A percentile compares a stretch with the other conserved stretches of the same genome.
phyloP scores from a whole-genome alignment of 2,329 filamentous ascomycete species.

The Phyllosticta citriasiana region DNA sequence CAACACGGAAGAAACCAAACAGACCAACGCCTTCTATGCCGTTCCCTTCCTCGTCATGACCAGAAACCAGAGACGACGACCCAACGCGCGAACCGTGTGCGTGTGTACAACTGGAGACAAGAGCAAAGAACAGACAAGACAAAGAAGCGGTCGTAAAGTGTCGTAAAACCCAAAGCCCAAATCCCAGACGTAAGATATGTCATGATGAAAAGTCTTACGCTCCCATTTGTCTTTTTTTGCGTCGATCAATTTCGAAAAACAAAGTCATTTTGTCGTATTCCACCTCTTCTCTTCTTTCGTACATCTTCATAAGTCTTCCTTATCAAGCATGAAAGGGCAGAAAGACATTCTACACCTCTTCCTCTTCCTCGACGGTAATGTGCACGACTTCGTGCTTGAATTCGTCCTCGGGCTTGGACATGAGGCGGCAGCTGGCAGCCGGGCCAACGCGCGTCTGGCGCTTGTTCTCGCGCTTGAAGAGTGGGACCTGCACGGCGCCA shows the following conservation, averaged over 20 bases:
- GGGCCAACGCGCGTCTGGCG: slow-evolving; percentile 28
- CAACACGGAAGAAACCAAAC: neutral
- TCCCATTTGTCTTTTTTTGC: neutral
- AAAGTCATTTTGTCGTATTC: no score
- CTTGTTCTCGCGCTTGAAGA: slow-evolving; percentile 41
- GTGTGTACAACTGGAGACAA: neutral
- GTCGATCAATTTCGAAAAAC: neutral
- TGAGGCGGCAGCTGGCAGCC: slow-evolving; percentile 19
- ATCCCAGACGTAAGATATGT: neutral
- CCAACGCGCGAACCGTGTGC: neutral
- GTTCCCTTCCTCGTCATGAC: neutral
- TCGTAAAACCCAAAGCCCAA: neutral
- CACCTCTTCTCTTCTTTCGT: neutral
- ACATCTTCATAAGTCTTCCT: neutral
- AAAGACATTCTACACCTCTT: neutral
- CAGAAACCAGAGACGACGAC: neutral
- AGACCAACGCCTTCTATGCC: neutral
- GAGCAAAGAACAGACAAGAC: neutral
- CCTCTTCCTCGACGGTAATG: slow-evolving; percentile 13
- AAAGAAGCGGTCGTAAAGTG: neutral
- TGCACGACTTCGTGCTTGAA: slow-evolving; percentile 14
- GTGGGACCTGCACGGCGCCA: slow-evolving; percentile 47
- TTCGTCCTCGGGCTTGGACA: slow-evolving; percentile 14
- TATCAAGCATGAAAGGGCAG: neutral
- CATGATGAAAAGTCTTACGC: no score